These are phyloP conservation scores for Petrea volubilis DNA, from an alignment of 257 asterid species.

Conservation along the genomic window DNA sequence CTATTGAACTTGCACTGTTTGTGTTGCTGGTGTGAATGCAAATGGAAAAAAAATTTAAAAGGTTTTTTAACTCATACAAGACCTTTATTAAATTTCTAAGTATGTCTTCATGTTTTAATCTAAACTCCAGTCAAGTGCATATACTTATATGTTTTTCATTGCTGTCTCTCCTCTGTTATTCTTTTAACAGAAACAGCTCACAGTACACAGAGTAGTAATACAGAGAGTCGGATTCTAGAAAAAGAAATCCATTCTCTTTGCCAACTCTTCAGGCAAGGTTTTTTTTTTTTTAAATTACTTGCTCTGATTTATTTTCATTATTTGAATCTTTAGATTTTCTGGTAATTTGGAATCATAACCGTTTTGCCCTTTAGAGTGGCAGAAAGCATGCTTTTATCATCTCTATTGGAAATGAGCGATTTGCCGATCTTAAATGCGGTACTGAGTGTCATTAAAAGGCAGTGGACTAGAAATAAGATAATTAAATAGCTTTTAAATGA, in stretches of 20 bases:
- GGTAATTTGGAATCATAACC: neutral
- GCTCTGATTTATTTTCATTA: neutral
- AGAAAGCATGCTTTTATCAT: too few species aligned
- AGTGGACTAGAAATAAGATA: too few species aligned
- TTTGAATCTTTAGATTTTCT: neutral
- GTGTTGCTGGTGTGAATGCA: too few species aligned
- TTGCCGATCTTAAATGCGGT: neutral
- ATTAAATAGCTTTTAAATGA: too few species aligned
- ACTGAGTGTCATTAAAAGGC: neutral
- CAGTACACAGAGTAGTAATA: constrained; percentile 2
- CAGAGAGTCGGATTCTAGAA: constrained; percentile 10
- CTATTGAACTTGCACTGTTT: too few species aligned
- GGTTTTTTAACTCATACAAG: too few species aligned
- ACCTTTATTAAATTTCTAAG: too few species aligned
- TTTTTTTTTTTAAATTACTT: too few species aligned
- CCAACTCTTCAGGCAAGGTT: constrained; percentile 12
- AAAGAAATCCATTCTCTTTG: neutral
- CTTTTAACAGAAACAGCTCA: neutral
- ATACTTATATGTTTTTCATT: neutral
- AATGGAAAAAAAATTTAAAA: too few species aligned
- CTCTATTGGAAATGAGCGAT: too few species aligned
- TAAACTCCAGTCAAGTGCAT: constrained; percentile 2
- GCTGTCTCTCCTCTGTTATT: neutral
- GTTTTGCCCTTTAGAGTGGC: too few species aligned
- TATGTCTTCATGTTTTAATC: neutral